Evolutionary conservation across 371 early-diverging fungal genomes (phyloP), one percentile per base, ranked within the genome.

Genomic region (Batrachochytrium dendrobatidis): DNA sequence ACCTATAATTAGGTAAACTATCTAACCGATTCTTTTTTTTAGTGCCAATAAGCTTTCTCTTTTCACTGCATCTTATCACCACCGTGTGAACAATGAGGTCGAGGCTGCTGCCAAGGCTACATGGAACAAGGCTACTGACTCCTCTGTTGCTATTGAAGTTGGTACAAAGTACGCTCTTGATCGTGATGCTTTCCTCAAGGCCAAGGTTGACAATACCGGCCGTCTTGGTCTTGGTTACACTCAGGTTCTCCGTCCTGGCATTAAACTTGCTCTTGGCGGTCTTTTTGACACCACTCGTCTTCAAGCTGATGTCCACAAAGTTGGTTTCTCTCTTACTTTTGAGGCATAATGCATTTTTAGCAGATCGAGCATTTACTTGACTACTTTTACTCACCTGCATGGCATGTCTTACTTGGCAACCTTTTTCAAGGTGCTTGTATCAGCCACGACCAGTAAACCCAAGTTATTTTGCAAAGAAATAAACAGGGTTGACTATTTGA

Each of bases 201-300:
- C 93, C 70, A 96, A 95, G 89, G 84, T 98, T 70, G 85, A 92
- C 83, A 94, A 92, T 79, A 68, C 81, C 59, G 98, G 97, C 75
- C 85, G 84, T 35, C 77, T 98, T 59, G 95, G 96, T 63, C 83
- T 95, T 56, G 90, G 82, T 44, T 95, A 90, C 81, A 91, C 95
- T 53, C 96, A 96, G 78, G 66, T 80, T 49, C 83, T 98, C 61
- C 90, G 94, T 65, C 89, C 86, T 59, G 98, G 98, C 65, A 88
- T 96, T 69, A 95, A 94, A 85, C 83, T 94, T 55, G 83, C 89
- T 56, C 72, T 96, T 43, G 97, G 91, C 71, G 94, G 90, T 71
- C 77, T 82, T 68, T 84, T 96, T 66, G 95, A 98, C 76, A 90
- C 78, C 53, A 83, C 90, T 65, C 86, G 89, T 70, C 78, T 95